Base-by-base conservation (phyloP, 208 protist genomes). In the Wallacemonas sp. region DNA sequence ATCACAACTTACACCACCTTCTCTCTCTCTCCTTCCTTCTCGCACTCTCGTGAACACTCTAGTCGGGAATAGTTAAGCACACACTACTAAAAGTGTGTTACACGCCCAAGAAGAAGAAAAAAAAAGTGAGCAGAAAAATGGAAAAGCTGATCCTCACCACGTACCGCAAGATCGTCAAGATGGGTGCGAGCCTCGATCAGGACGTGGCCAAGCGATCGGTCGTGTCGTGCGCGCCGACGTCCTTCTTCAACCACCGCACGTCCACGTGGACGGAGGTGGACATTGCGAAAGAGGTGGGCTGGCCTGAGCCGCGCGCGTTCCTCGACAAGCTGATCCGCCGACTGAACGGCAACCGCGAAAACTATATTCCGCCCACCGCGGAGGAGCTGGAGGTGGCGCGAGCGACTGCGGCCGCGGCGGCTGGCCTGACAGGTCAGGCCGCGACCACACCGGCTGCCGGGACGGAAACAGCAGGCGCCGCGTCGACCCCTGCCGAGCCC, bases 141-240 rank as follows among this genome's bases (percentile, higher is more conserved):
- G 76, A 91, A 42, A 91, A 86, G 65, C 74, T 94, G 20, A 57
- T 92, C 14, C 72, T 81, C 26, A 86, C 84, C 5, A 84, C 86
- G 61, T 94, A 94, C 69, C 67, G 81, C 26, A 90, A 90, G 63
- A 72, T 94, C 20, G 70, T 84, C 64, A 84, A 86, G 48, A 84
- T 87, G 74, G 78, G 79, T 28, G 55, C 54, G 10, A 46, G 46
- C 10, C 64, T 92, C 1, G 89, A 94, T 39, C 59, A 70, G 26
- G 74, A 77, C 55, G 68, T 89, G 31, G 77, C 76, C 31, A 75
- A 88, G 78, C 89, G 89, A 10, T 85, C 84, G 11, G 61, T 75
- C 23, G 64, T 94, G 16, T 72, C 79, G 33, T 90, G 84, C 65
- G 69, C 74, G n/a, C 86, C 89, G 0, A 61, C 70, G 29, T 49